Percentiles rank a stretch among this genome's conserved stretches.
Conservation (phyloP, 345 rosid species). For the Limnanthes douglasii region DNA sequence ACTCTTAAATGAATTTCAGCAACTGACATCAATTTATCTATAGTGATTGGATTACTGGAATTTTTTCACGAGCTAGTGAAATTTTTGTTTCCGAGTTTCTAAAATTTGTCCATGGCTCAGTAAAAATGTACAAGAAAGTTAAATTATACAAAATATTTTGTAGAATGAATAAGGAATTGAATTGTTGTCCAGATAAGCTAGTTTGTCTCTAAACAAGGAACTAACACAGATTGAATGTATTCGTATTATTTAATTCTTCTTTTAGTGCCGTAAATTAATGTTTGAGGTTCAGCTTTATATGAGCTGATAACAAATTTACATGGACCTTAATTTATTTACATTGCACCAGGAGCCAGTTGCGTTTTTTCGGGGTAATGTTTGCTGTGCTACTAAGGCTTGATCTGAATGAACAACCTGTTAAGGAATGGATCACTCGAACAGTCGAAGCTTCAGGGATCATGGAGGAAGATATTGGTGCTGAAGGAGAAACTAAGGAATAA, state of each 20-base stretch:
- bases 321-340: not conserved
- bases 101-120: no score
- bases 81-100: no score
- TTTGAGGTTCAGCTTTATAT: no score
- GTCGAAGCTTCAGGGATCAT: slow-evolving; percentile 21
- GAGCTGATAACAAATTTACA: not conserved
- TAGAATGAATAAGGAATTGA: not conserved
- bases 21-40: no score
- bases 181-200: not conserved
- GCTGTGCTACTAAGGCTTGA: slow-evolving; percentile 19
- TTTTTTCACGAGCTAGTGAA: no score
- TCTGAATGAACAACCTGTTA: slow-evolving; percentile 17
- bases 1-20: no score
- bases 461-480: slow-evolving; percentile 8
- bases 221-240: no score
- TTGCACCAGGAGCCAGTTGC: slow-evolving; percentile 21
- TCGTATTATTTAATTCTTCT: not conserved
- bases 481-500: slow-evolving; percentile 8
- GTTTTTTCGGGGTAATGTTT: slow-evolving; percentile 21
- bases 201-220: no score
- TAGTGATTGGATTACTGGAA: no score
- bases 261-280: no score
- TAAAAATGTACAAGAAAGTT: no score
- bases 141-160: no score
- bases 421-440: slow-evolving; percentile 19